phyloP scores from a whole-genome alignment of 148 eudicot species.

The Silene conica region DNA sequence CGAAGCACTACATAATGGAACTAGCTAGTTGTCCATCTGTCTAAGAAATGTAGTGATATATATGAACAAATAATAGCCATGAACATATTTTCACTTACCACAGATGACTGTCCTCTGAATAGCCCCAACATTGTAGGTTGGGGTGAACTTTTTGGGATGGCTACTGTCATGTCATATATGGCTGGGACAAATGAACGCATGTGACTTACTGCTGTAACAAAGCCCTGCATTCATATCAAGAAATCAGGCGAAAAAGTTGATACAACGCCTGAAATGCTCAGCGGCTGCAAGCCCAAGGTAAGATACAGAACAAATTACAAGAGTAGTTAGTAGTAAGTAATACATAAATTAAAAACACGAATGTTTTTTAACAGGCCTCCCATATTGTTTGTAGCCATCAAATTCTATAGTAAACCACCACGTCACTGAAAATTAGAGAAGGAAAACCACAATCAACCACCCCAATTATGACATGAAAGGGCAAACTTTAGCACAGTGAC shows the following conservation, averaged over 20 bases:
- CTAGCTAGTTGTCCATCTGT: too few species aligned
- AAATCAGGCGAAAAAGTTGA: constrained; percentile 13
- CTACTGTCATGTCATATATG: constrained; percentile 72
- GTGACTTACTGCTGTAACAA: constrained; percentile 79
- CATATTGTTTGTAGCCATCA: not conserved
- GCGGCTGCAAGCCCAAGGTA: constrained; percentile 8
- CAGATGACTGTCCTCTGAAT: constrained; percentile 82
- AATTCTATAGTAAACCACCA: not conserved
- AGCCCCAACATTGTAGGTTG: constrained; percentile 82
- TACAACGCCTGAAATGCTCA: not conserved
- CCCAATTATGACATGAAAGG: not conserved
- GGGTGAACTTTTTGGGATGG: constrained; percentile 72
- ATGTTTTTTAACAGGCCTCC: constrained; percentile 1
- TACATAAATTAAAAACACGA: not conserved
- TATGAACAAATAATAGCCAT: not conserved
- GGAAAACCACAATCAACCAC: not conserved
- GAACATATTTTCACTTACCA: constrained; percentile 45
- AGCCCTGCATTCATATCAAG: constrained; percentile 52
- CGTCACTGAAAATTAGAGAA: not conserved
- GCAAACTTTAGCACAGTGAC: too few species aligned
- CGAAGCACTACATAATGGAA: too few species aligned
- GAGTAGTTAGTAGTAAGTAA: not conserved
- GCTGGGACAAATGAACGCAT: constrained; percentile 95
- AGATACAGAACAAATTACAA: not conserved
- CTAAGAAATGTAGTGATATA: too few species aligned